phyloP scores from a whole-genome alignment of 2,329 filamentous ascomycete species.

The Knoxdaviesia proteae region DNA sequence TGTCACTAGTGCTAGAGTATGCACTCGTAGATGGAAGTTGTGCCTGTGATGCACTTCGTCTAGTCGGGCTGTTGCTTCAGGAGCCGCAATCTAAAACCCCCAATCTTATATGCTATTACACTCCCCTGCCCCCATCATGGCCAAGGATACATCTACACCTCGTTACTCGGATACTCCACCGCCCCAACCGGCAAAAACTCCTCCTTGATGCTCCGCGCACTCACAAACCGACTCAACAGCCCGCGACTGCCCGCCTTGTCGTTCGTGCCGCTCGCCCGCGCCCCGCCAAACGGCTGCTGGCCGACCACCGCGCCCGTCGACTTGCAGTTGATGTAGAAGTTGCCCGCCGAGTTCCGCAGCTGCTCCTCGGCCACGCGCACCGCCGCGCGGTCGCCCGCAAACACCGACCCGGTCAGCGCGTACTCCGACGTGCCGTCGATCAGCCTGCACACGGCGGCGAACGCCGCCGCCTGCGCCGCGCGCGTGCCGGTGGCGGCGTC shows the following conservation, averaged over 20 bases:
- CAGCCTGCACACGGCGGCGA: slow-evolving; percentile 35
- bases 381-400: slow-evolving; percentile 46
- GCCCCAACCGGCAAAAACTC: slow-evolving; percentile 44
- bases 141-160: slow-evolving; percentile 18
- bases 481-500: slow-evolving; percentile 23
- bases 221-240: slow-evolving; percentile 44
- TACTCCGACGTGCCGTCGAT: slow-evolving; percentile 59
- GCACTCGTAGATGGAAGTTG: too few species aligned
- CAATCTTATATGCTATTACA: not conserved
- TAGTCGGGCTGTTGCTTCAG: too few species aligned
- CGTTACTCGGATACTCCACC: slow-evolving; percentile 54
- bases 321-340: slow-evolving; percentile 79
- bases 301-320: slow-evolving; percentile 53
- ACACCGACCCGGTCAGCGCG: slow-evolving; percentile 56
- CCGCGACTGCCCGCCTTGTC: slow-evolving; percentile 51
- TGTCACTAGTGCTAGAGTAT: too few species aligned
- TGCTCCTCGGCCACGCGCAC: slow-evolving; percentile 49
- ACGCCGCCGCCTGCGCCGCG: slow-evolving; percentile 27
- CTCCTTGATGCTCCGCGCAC: slow-evolving; percentile 50
- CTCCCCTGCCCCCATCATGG: not conserved
- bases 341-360: slow-evolving; percentile 53
- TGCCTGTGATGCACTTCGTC: too few species aligned
- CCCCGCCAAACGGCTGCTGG: slow-evolving; percentile 52
- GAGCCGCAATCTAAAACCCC: too few species aligned
- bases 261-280: slow-evolving; percentile 48